Evolutionary conservation across 176 grass and related monocot genomes (phyloP).

Genomic region (Avena atlantica): DNA sequence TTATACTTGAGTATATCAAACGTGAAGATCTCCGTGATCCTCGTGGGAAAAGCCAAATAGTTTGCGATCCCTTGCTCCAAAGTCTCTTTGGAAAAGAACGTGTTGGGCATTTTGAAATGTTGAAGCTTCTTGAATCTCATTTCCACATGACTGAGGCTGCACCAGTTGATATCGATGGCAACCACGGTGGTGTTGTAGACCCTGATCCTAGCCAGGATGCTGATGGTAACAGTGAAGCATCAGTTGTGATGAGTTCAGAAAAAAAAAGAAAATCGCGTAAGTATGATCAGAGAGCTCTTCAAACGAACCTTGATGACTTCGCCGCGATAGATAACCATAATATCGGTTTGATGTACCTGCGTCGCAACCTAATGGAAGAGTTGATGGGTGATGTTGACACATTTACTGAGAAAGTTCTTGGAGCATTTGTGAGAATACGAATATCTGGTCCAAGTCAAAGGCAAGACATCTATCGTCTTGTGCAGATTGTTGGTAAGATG

Average conservation of each 20-base stretch:
- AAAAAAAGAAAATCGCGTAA: conserved; percentile 79
- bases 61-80: conserved; percentile 88
- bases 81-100: conserved; percentile 78
- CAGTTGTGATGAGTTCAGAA: conserved; percentile 62
- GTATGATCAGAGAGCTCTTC: conserved; percentile 56
- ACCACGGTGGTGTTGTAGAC: conserved; percentile 96
- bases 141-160: conserved; percentile 66
- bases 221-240: conserved; percentile 83
- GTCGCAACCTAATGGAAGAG: conserved; percentile 95
- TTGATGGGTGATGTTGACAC: conserved; percentile 71
- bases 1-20: conserved; percentile 91
- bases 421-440: conserved; percentile 98
- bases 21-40: conserved; percentile 79
- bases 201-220: conserved; percentile 79
- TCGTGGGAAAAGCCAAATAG: conserved; percentile 79
- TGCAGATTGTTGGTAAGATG: conserved; percentile 95
- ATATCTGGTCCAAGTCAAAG: conserved; percentile 78
- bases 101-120: conserved; percentile 98
- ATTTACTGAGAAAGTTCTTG: conserved; percentile 81
- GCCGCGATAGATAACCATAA: conserved; percentile 95
- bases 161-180: conserved; percentile 67
- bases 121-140: conserved; percentile 99
- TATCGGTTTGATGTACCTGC: conserved; percentile 87
- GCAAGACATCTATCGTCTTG: conserved; percentile 96
- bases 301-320: conserved; percentile 89